These are phyloP conservation scores for Pseudocercospora vitis DNA, from an alignment of 2,329 filamentous ascomycete genomes.

Conservation along the genomic window DNA sequence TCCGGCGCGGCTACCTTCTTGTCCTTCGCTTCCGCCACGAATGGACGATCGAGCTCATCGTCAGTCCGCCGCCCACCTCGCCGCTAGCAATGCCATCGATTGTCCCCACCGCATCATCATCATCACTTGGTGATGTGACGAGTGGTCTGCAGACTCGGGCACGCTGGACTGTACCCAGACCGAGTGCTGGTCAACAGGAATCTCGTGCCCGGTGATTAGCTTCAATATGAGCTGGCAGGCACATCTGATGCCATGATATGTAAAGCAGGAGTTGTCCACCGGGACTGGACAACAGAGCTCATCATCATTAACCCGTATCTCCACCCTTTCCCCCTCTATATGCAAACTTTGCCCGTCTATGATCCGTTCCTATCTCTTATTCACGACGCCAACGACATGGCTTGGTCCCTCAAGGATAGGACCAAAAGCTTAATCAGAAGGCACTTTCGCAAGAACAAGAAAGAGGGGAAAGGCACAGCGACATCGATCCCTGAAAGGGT, in stretches of 20 bases:
- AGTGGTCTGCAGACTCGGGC: not conserved
- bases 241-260: not conserved
- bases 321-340: not conserved
- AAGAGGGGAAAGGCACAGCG: slow-evolving; percentile 8
- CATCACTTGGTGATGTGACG: not conserved
- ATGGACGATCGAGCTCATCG: not conserved
- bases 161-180: not conserved
- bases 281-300: not conserved
- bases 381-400: slow-evolving; percentile 6
- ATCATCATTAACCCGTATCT: not conserved
- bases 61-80: not conserved
- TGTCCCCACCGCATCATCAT: not conserved
- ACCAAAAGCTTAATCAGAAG: slow-evolving; percentile 25
- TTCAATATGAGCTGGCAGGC: not conserved
- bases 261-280: not conserved
- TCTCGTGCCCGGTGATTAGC: too few relatives aligned
- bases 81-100: slow-evolving; percentile 1
- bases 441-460: slow-evolving; percentile 12
- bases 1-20: not conserved
- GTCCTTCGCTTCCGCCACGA: not conserved
- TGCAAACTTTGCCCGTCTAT: slow-evolving; percentile 7
- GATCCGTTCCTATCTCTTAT: slow-evolving; percentile 9
- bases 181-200: too few relatives aligned
- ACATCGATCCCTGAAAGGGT: not conserved
- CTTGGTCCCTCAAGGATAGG: slow-evolving; percentile 23